Evolutionary conservation across 139 green algal species (phyloP), one percentile per base, ranked within the genome.

Genomic region (Parachlorella kessleri): DNA sequence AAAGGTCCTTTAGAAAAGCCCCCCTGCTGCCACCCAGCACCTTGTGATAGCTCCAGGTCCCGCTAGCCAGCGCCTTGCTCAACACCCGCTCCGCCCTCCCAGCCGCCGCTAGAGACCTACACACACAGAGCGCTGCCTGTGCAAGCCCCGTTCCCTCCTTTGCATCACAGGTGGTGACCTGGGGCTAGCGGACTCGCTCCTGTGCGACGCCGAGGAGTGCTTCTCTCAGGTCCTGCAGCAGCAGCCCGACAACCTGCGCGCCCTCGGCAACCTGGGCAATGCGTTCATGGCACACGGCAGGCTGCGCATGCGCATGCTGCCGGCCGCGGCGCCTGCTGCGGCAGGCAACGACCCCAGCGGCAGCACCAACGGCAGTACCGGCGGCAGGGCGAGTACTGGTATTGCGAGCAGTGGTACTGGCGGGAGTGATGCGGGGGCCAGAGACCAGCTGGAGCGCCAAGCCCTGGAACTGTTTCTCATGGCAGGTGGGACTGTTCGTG

Each of bases 181-280:
- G 33, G 72, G 54, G 9, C 33, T 64, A 32, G 80, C 66, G 1
- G 80, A 85, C 37, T 42, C 66, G 3, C 64, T 66, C 32, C 64
- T 85, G 21, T 63, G 48, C 35, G 80, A 85, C 65, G 81, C 81
- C 0, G 74, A 41, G 4, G 42, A 33, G 9, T 63, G 70, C 26
- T 83, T 83, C 54, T 37, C 80, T 42, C 40, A 36, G n/a, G 38
- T 72, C 41, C 70, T 83, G 33, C n/a, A 67, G 4, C 23, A 6
- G 26, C 39, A 78, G 40, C 76, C 74, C 7, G 42, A 18, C 35
- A 74, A 75, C 42, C 53, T 86, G 9, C 69, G 54, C 9, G 81
- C 81, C 3, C 55, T 83, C 9, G 81, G 81, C 38, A 86, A 86
- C 66, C 72, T 68, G 23, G 81, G 81, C 30, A 86, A 86, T 63